These are phyloP conservation scores for Ceratocystis colombiana DNA, from an alignment of 2,329 filamentous ascomycete genomes.

Conservation along the genomic window DNA sequence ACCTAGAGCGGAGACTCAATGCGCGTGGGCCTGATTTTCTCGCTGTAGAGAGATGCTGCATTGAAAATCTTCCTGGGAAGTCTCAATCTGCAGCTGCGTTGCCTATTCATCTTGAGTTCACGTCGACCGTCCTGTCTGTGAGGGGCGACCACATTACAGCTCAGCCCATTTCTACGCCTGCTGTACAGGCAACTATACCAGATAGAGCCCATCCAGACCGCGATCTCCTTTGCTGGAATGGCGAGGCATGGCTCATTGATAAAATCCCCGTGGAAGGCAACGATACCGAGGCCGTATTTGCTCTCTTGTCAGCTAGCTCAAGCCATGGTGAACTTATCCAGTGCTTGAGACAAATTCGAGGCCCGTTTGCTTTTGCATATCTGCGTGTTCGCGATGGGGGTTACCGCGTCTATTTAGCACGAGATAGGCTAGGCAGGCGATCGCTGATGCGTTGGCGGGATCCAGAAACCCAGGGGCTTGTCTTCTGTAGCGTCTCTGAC, in stretches of 20 bases:
- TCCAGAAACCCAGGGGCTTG: slow-evolving; percentile 36
- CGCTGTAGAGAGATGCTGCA: not conserved
- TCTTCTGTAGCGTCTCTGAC: slow-evolving; percentile 62
- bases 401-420: slow-evolving; percentile 61
- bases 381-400: slow-evolving; percentile 49
- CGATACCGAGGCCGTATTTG: slow-evolving; percentile 63
- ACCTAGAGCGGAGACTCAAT: slow-evolving; percentile 1
- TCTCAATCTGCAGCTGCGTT: not conserved
- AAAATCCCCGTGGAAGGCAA: slow-evolving; percentile 55
- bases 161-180: slow-evolving; percentile 2
- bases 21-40: not conserved
- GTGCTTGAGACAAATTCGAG: slow-evolving; percentile 54
- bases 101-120: not conserved
- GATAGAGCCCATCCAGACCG: not conserved
- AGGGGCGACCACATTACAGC: not conserved
- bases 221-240: slow-evolving; percentile 75
- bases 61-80: not conserved
- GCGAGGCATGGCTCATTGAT: slow-evolving; percentile 77
- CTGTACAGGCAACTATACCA: too few relatives aligned
- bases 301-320: slow-evolving; percentile 38
- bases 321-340: slow-evolving; percentile 37
- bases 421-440: slow-evolving; percentile 77
- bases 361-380: slow-evolving; percentile 85
- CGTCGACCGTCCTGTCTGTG: slow-evolving; percentile 1
- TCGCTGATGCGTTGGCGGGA: slow-evolving; percentile 66